Evolutionary conservation across 1,139 yeast species (phyloP).

Genomic region (Geotrichum restrictum): DNA sequence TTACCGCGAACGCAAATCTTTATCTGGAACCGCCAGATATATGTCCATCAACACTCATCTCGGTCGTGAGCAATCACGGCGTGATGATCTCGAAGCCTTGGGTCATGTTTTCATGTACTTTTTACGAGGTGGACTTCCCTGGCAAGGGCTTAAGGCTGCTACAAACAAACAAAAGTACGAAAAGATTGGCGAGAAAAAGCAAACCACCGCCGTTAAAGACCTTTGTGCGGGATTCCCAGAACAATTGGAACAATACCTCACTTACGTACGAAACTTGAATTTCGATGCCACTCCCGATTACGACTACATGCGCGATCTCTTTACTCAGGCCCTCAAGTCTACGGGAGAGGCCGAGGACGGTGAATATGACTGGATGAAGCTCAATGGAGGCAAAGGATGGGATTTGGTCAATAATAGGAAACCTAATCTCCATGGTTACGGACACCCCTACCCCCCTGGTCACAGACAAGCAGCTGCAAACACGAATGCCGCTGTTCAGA

Average conservation of each 20-base stretch:
- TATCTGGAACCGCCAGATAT: slow-evolving; percentile 95
- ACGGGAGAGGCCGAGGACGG: slow-evolving; percentile 76
- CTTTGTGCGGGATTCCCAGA: slow-evolving; percentile 79
- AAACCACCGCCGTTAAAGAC: slow-evolving; percentile 73
- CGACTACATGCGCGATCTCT: slow-evolving; percentile 71
- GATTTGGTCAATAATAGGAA: slow-evolving; percentile 76
- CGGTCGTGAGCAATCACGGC: slow-evolving; percentile 92
- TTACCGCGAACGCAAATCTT: slow-evolving; percentile 86
- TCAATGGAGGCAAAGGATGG: slow-evolving; percentile 92
- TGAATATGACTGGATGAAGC: slow-evolving; percentile 90
- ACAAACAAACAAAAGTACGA: slow-evolving; percentile 95
- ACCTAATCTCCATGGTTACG: slow-evolving; percentile 89
- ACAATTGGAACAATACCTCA: slow-evolving; percentile 82
- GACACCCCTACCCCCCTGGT: slow-evolving; percentile 57
- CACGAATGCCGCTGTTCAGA: slow-evolving; percentile 3
- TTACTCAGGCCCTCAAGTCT: slow-evolving; percentile 67
- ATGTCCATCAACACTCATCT: slow-evolving; percentile 96
- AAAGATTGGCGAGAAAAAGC: slow-evolving; percentile 92
- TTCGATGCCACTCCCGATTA: slow-evolving; percentile 96
- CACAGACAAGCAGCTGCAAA: slow-evolving; percentile 4
- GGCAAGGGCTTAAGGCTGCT: slow-evolving; percentile 99
- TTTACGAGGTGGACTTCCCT: slow-evolving; percentile 88
- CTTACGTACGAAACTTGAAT: slow-evolving; percentile 73
- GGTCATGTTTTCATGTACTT: slow-evolving; percentile 96
- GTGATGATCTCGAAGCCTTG: slow-evolving; percentile 92